These are phyloP conservation scores for Eucalyptus erythrocorys DNA, from an alignment of 345 rosid genomes.

Conservation along the genomic window DNA sequence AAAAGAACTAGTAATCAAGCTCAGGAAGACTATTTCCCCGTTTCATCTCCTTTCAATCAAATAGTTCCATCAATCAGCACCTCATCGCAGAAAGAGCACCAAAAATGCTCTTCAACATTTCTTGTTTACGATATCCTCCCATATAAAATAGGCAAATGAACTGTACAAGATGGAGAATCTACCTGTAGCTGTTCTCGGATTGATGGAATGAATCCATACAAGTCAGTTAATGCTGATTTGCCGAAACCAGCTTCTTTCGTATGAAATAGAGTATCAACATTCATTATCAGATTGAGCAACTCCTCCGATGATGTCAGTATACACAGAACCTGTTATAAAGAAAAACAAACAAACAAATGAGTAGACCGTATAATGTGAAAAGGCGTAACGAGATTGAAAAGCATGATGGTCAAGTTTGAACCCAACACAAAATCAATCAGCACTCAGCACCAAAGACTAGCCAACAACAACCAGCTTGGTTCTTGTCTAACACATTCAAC, in stretches of 20 bases:
- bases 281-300: conserved; percentile 55
- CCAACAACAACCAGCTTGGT: not conserved
- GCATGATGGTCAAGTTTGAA: not conserved
- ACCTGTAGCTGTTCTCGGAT: conserved; percentile 83
- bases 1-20: not conserved
- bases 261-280: conserved; percentile 55
- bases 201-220: conserved; percentile 46
- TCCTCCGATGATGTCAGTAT: conserved; percentile 67
- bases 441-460: not conserved
- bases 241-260: conserved; percentile 40
- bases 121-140: not conserved
- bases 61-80: not conserved
- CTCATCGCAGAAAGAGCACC: not conserved
- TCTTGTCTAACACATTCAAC: not conserved
- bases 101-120: not conserved
- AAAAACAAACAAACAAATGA: not conserved
- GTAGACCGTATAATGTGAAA: not conserved
- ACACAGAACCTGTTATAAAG: conserved; percentile 39
- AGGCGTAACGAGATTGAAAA: not conserved
- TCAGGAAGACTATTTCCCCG: not conserved
- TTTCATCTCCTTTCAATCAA: not conserved
- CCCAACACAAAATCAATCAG: not conserved
- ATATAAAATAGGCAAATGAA: not conserved
- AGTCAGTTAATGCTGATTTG: conserved; percentile 28
- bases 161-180: not conserved